Evolutionary conservation across 768 basidiomycete genomes (phyloP).

Genomic region (Phlegmacium glaucopus): DNA sequence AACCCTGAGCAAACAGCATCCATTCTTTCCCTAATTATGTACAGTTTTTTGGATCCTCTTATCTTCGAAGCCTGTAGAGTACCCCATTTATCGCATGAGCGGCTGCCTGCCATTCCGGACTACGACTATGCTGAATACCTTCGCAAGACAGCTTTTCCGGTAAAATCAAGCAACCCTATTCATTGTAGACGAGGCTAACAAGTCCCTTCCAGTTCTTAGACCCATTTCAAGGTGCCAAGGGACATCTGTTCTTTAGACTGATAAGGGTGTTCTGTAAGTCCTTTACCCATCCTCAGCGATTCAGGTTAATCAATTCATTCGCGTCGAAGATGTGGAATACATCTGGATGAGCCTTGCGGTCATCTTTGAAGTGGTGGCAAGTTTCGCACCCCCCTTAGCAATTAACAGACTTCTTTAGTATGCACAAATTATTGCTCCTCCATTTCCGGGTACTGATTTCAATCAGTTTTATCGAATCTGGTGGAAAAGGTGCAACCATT

Average conservation of each 20-base stretch:
- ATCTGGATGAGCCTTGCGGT: conserved; percentile 25
- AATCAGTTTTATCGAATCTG: conserved; percentile 53
- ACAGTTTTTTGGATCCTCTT: conserved; percentile 52
- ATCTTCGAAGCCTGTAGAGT: conserved; percentile 41
- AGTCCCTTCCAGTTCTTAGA: conserved; percentile 32
- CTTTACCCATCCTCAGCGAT: neutral
- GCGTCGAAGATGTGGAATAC: conserved; percentile 22
- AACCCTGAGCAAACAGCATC: conserved; percentile 55
- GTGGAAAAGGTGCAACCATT: conserved; percentile 43
- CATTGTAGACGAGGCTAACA: conserved; percentile 13
- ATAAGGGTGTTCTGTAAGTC: conserved; percentile 32
- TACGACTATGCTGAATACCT: conserved; percentile 39
- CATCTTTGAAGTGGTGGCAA: conserved; percentile 21
- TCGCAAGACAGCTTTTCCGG: conserved; percentile 15
- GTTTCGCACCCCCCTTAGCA: conserved; percentile 39
- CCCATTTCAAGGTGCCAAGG: conserved; percentile 33
- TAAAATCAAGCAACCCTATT: conserved; percentile 10
- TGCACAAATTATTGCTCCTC: conserved; percentile 5
- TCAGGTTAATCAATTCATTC: neutral
- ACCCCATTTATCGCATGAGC: conserved; percentile 43
- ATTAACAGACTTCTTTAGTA: conserved; percentile 41
- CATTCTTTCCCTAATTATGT: conserved; percentile 38
- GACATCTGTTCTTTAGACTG: conserved; percentile 46
- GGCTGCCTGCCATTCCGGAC: conserved; percentile 61
- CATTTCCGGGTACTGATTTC: neutral